These are phyloP conservation scores for Fusarium lateritium DNA, from an alignment of 2,329 filamentous ascomycete genomes.

Conservation along the genomic window DNA sequence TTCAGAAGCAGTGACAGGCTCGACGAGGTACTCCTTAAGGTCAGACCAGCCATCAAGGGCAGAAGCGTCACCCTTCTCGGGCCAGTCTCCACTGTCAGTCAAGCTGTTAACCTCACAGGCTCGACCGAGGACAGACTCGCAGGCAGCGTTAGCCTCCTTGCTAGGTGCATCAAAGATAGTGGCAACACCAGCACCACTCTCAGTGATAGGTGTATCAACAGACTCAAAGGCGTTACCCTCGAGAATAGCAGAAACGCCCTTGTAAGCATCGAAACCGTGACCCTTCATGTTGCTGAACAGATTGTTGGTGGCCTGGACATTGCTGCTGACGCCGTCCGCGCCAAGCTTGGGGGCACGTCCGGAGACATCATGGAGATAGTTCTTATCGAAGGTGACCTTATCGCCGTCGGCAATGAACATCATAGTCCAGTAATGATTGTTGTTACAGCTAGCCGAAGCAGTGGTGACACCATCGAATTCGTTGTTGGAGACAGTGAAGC, in stretches of 20 bases:
- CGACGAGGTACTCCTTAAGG: constrained; percentile 42
- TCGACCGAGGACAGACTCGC: constrained; percentile 40
- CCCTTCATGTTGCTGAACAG: constrained; percentile 49
- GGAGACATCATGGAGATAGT: constrained; percentile 50
- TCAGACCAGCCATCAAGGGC: constrained; percentile 17
- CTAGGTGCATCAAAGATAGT: constrained; percentile 39
- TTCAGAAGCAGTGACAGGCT: constrained; percentile 44
- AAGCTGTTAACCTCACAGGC: constrained; percentile 43
- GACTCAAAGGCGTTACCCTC: constrained; percentile 51
- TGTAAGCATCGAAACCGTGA: constrained; percentile 68
- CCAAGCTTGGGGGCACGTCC: constrained; percentile 53
- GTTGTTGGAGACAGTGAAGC: constrained; percentile 57
- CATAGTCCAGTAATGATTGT: constrained; percentile 53
- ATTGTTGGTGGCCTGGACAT: constrained; percentile 50
- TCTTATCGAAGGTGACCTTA: constrained; percentile 45
- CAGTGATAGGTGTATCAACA: constrained; percentile 54
- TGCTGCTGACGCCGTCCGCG: constrained; percentile 33
- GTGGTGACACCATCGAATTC: constrained; percentile 57
- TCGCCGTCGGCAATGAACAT: constrained; percentile 51
- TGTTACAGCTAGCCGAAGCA: constrained; percentile 50
- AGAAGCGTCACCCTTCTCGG: constrained; percentile 34
- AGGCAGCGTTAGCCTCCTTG: constrained; percentile 31
- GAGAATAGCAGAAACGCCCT: constrained; percentile 44
- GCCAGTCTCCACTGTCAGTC: constrained; percentile 44
- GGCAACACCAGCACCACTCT: constrained; percentile 39